Conservation (phyloP, 768 basidiomycete genomes). For the Austroboletus eburneus region DNA sequence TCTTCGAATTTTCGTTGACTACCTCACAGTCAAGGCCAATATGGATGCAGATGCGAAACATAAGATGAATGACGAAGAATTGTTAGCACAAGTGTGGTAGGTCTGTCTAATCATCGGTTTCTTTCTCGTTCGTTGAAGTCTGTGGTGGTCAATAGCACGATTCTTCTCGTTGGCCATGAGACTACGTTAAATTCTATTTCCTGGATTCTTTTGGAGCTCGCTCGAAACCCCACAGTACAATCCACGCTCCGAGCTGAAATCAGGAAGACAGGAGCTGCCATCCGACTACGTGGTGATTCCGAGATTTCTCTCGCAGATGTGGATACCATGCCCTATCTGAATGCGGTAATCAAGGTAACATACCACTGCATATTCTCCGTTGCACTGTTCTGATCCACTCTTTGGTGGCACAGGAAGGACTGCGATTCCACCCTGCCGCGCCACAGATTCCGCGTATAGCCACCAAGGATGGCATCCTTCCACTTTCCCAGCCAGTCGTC, state of each 20-base stretch:
- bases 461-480: slow-evolving; percentile 50
- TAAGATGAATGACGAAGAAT: slow-evolving; percentile 19
- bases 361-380: slow-evolving; percentile 11
- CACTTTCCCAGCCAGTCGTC: slow-evolving; percentile 51
- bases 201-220: slow-evolving; percentile 64
- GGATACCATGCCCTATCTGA: slow-evolving; percentile 47
- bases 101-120: not conserved
- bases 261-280: slow-evolving; percentile 4
- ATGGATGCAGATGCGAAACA: slow-evolving; percentile 24
- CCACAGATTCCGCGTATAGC: slow-evolving; percentile 53
- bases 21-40: slow-evolving; percentile 23
- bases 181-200: slow-evolving; percentile 55
- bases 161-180: slow-evolving; percentile 52
- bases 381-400: slow-evolving; percentile 14
- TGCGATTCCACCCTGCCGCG: slow-evolving; percentile 47
- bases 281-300: slow-evolving; percentile 10
- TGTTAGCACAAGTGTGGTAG: slow-evolving; percentile 20
- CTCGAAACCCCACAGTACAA: slow-evolving; percentile 55
- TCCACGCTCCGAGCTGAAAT: slow-evolving; percentile 45
- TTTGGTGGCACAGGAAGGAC: slow-evolving; percentile 35
- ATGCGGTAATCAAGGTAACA: slow-evolving; percentile 31
- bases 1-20: not conserved
- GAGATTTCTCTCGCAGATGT: slow-evolving; percentile 38
- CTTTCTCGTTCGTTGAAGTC: too few species aligned
- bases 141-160: slow-evolving; percentile 31